These are phyloP conservation scores for Gremmenia infestans DNA, from an alignment of 2,329 filamentous ascomycete species.

Conservation along the genomic window DNA sequence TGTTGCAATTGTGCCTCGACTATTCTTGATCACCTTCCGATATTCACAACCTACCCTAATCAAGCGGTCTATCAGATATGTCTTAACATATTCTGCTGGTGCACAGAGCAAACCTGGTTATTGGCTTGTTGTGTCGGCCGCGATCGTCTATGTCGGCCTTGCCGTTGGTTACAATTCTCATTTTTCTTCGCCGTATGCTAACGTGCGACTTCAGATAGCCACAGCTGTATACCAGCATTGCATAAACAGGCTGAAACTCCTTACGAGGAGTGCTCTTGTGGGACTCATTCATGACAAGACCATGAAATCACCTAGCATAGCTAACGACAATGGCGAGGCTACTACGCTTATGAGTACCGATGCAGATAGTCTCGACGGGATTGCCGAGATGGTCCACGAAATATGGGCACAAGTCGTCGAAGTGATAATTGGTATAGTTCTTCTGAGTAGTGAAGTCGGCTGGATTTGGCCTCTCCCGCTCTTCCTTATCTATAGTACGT, in stretches of 20 bases:
- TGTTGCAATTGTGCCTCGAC: slow-evolving; percentile 32
- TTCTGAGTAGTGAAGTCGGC: slow-evolving; percentile 37
- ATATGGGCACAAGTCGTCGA: slow-evolving; percentile 40
- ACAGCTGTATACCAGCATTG: slow-evolving; percentile 30
- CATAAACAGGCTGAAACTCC: slow-evolving; percentile 31
- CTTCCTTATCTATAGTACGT: slow-evolving; percentile 38
- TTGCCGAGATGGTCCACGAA: slow-evolving; percentile 38
- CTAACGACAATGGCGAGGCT: slow-evolving; percentile 31
- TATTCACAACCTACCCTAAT: slow-evolving; percentile 40
- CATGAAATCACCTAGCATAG: slow-evolving; percentile 22
- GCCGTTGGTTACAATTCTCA: slow-evolving; percentile 29
- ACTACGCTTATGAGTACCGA: slow-evolving; percentile 40
- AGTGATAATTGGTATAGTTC: slow-evolving; percentile 35
- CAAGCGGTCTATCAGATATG: slow-evolving; percentile 33
- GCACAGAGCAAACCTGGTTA: slow-evolving; percentile 16
- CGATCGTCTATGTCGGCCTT: slow-evolving; percentile 34
- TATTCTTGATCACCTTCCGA: slow-evolving; percentile 36
- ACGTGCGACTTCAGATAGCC: slow-evolving; percentile 27
- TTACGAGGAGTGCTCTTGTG: slow-evolving; percentile 34
- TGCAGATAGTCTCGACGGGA: slow-evolving; percentile 31
- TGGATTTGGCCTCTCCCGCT: slow-evolving; percentile 40
- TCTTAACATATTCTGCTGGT: slow-evolving; percentile 8
- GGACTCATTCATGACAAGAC: slow-evolving; percentile 35
- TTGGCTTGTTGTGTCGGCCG: slow-evolving; percentile 32
- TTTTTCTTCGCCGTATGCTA: neutral